Evolutionary conservation across 441 rosid species (phyloP).

Genomic region (Eruca vesicaria): DNA sequence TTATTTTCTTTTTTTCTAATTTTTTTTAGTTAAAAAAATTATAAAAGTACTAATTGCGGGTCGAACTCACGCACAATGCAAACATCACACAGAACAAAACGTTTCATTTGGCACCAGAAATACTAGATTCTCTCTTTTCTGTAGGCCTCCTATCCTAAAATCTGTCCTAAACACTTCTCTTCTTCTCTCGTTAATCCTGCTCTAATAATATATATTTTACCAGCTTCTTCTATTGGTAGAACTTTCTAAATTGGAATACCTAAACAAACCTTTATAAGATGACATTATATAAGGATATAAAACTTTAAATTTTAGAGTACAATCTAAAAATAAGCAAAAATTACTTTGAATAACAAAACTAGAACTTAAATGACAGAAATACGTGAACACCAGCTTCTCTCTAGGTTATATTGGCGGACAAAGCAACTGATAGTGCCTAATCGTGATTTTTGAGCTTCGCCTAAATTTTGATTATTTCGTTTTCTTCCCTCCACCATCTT

Average conservation of each 20-base stretch:
- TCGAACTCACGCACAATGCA: too few relatives aligned
- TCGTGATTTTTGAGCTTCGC: neutral
- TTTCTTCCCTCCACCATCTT: neutral
- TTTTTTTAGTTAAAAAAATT: too few relatives aligned
- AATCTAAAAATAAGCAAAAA: neutral
- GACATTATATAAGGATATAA: neutral
- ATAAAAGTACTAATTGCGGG: too few relatives aligned
- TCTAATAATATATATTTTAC: neutral
- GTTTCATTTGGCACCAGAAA: too few relatives aligned
- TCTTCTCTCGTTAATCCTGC: too few relatives aligned
- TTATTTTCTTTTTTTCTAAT: too few relatives aligned
- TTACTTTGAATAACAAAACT: neutral
- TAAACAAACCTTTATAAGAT: neutral
- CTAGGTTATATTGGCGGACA: neutral
- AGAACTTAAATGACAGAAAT: neutral
- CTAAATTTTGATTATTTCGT: conserved; percentile 4
- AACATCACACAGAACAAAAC: too few relatives aligned
- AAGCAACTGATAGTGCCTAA: neutral
- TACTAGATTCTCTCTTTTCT: too few relatives aligned
- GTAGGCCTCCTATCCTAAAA: too few relatives aligned
- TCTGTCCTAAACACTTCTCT: too few relatives aligned
- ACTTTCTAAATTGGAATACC: neutral
- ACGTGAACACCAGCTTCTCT: neutral
- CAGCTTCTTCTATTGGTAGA: neutral
- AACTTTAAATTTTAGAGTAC: neutral